Conservation (phyloP, 129 eudicot species). For the Mikania micrantha region DNA sequence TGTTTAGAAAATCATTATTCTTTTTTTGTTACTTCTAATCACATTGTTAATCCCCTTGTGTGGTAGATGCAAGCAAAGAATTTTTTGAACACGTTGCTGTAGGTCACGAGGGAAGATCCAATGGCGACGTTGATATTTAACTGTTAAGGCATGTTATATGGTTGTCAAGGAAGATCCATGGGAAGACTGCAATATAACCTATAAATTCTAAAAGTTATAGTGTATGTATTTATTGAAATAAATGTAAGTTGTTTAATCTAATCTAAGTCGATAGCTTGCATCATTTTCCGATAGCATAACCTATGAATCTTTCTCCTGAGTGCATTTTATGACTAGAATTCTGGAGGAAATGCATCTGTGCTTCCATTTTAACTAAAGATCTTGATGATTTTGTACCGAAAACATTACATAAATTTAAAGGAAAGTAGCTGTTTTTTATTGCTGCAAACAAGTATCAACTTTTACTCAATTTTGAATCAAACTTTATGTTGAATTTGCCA, state of each 20-base stretch:
- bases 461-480: neutral
- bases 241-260: neutral
- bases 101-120: constrained; percentile 36
- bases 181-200: neutral
- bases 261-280: neutral
- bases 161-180: constrained; percentile 1
- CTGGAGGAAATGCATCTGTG: neutral
- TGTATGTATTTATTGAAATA: constrained; percentile 6
- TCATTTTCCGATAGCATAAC: neutral
- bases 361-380: neutral
- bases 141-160: neutral
- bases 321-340: neutral
- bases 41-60: neutral
- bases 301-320: neutral
- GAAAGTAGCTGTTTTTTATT: neutral
- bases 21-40: neutral
- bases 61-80: constrained; percentile 60
- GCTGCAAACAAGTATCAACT: neutral
- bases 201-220: constrained; percentile 1
- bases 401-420: too few relatives aligned
- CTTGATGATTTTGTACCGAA: neutral
- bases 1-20: neutral
- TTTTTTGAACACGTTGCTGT: constrained; percentile 46
- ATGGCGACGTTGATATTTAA: constrained; percentile 18
- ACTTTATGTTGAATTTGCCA: neutral